Percentiles rank a stretch among this genome's conserved stretches.
Evolutionary conservation across 2,329 filamentous ascomycete species (phyloP).

Genomic region (Parastagonospora avenae): DNA sequence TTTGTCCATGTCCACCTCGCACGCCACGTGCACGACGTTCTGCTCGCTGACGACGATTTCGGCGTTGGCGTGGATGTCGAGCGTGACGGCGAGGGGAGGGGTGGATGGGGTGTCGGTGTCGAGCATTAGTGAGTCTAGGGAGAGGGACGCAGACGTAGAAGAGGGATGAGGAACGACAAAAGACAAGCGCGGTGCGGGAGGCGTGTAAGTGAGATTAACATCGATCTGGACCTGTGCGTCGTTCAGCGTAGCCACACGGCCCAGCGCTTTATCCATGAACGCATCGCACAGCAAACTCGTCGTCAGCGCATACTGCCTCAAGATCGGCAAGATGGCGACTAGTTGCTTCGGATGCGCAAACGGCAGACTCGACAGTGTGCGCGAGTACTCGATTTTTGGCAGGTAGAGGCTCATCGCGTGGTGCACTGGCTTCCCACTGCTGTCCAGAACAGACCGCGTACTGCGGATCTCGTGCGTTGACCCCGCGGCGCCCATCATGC

Average conservation of each 20-base stretch:
- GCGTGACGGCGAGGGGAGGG: slow-evolving; percentile 54
- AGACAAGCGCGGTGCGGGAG: slow-evolving; percentile 39
- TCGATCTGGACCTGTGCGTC: slow-evolving; percentile 41
- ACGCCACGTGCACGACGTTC: slow-evolving; percentile 53
- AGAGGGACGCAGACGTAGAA: no score
- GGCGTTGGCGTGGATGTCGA: slow-evolving; percentile 66
- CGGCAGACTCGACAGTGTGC: slow-evolving; percentile 67
- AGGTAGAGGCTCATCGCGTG: slow-evolving; percentile 69
- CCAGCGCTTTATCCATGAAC: slow-evolving; percentile 50
- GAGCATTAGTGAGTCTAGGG: no score
- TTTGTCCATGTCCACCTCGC: slow-evolving; percentile 35
- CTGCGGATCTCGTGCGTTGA: slow-evolving; percentile 58
- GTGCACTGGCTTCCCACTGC: slow-evolving; percentile 23
- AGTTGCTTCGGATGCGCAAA: slow-evolving; percentile 81
- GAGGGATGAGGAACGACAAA: slow-evolving; percentile 38
- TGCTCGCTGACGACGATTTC: slow-evolving; percentile 64
- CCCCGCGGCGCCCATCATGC: slow-evolving; percentile 53
- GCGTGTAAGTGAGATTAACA: slow-evolving; percentile 36
- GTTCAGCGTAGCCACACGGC: slow-evolving; percentile 32
- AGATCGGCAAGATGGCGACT: slow-evolving; percentile 69
- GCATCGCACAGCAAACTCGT: slow-evolving; percentile 67
- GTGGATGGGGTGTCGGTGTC: slow-evolving; percentile 16
- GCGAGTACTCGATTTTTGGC: slow-evolving; percentile 74
- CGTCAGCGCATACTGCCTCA: slow-evolving; percentile 77
- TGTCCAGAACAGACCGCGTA: slow-evolving; percentile 54